These are phyloP conservation scores for Syncephalastrum contaminatum DNA, from an alignment of 371 early-diverging fungal species.

Conservation along the genomic window DNA sequence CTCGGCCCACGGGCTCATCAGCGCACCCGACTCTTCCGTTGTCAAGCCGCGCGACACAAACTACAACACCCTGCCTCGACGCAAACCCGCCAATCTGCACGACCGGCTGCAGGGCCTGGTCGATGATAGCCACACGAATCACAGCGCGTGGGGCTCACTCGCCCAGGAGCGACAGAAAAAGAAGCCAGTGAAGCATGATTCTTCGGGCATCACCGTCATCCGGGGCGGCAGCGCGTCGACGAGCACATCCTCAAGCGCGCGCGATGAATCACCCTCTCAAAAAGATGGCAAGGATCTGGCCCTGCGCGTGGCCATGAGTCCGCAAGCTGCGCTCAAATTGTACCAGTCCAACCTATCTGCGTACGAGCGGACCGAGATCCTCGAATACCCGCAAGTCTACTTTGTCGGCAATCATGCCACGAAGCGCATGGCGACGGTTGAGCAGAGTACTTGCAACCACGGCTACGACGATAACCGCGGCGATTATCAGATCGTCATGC, in stretches of 20 bases:
- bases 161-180: slow-evolving; percentile 5
- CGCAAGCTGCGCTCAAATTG: slow-evolving; percentile 52
- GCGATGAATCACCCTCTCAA: slow-evolving; percentile 7
- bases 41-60: background rate
- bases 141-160: background rate
- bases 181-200: background rate
- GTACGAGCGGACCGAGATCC: slow-evolving; percentile 84
- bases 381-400: slow-evolving; percentile 77
- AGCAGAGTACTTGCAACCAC: slow-evolving; percentile 52
- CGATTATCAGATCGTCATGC: slow-evolving; percentile 71
- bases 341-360: slow-evolving; percentile 68
- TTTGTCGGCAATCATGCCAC: slow-evolving; percentile 79
- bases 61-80: slow-evolving; percentile 2
- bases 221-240: slow-evolving; percentile 21
- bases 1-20: slow-evolving; percentile 19
- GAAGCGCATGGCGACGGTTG: slow-evolving; percentile 49
- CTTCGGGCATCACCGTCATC: slow-evolving; percentile 8
- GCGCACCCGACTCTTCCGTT: slow-evolving; percentile 13
- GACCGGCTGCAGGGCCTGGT: slow-evolving; percentile 22
- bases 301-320: slow-evolving; percentile 41
- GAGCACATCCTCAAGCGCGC: slow-evolving; percentile 10
- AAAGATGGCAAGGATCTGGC: slow-evolving; percentile 12
- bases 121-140: slow-evolving; percentile 7
- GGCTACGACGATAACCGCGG: slow-evolving; percentile 88
- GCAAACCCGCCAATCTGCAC: slow-evolving; percentile 15